phyloP scores from a whole-genome alignment of 2,329 filamentous ascomycete species.

The Biscogniauxia mediterranea region DNA sequence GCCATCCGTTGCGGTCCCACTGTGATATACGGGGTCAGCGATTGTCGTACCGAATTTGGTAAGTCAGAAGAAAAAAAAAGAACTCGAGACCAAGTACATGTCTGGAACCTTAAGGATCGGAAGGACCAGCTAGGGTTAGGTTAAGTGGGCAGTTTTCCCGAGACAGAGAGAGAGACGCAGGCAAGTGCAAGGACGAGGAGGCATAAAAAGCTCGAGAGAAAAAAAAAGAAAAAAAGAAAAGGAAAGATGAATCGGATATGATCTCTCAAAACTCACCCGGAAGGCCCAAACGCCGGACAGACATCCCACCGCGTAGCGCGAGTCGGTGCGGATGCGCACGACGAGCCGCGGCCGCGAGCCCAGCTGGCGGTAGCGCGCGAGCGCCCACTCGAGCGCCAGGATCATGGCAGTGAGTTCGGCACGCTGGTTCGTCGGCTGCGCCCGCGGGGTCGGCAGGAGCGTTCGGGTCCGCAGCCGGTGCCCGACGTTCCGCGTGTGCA shows the following conservation, averaged over 20 bases:
- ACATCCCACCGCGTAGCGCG: slow-evolving; percentile 34
- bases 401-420: slow-evolving; percentile 40
- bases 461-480: slow-evolving; percentile 4
- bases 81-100: too few species aligned
- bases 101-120: too few species aligned
- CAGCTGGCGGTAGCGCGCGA: slow-evolving; percentile 30
- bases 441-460: not conserved
- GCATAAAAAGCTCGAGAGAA: too few species aligned
- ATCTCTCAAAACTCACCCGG: too few species aligned
- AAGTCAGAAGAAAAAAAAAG: too few species aligned
- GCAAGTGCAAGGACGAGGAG: too few species aligned
- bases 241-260: too few species aligned
- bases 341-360: slow-evolving; percentile 15
- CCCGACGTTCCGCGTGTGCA: slow-evolving; percentile 5
- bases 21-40: slow-evolving; percentile 26
- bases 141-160: too few species aligned
- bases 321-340: slow-evolving; percentile 36
- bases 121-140: too few species aligned
- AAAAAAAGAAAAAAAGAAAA: too few species aligned
- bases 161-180: too few species aligned
- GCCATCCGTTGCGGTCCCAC: slow-evolving; percentile 35
- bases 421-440: slow-evolving; percentile 33
- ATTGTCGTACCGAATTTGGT: too few species aligned
- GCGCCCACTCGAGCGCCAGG: slow-evolving; percentile 46
- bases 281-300: slow-evolving; percentile 18